These are phyloP conservation scores for Clarireedia paspali DNA, from an alignment of 2,329 filamentous ascomycete genomes.

Conservation along the genomic window DNA sequence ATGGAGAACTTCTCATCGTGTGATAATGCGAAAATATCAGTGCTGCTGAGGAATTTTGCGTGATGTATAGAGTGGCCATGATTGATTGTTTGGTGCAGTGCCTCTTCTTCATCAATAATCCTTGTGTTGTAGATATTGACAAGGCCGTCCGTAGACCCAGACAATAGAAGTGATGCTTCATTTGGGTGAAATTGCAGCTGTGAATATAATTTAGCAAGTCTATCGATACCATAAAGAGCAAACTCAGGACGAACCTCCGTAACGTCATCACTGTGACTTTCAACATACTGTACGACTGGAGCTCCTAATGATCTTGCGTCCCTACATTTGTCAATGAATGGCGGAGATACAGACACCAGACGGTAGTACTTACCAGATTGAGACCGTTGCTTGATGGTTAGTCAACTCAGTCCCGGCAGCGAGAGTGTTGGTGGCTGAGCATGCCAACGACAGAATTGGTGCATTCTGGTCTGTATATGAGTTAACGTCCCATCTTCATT, in stretches of 20 bases:
- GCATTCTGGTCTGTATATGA: conserved; percentile 34
- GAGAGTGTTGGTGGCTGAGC: conserved; percentile 49
- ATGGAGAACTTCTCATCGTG: conserved; percentile 73
- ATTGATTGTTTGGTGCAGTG: conserved; percentile 71
- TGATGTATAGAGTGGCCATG: conserved; percentile 68
- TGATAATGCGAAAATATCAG: conserved; percentile 63
- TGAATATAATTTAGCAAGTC: conserved; percentile 23
- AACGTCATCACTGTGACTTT: conserved; percentile 61
- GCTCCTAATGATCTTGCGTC: conserved; percentile 45
- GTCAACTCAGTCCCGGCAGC: conserved; percentile 68
- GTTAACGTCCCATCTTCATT: neutral
- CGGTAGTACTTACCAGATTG: conserved; percentile 46
- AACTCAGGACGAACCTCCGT: conserved; percentile 40
- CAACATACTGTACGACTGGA: conserved; percentile 48
- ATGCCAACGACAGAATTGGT: conserved; percentile 58
- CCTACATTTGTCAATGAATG: conserved; percentile 33
- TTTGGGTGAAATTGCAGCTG: conserved; percentile 55
- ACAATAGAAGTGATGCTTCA: conserved; percentile 56
- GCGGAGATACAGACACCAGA: neutral
- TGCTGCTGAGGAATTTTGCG: conserved; percentile 59
- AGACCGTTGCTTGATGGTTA: conserved; percentile 52
- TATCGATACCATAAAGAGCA: neutral
- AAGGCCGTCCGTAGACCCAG: conserved; percentile 72
- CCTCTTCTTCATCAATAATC: conserved; percentile 67
- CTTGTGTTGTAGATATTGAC: conserved; percentile 69